Conservation (phyloP, 108 stramenopile species). For the Nitzschia palea region DNA sequence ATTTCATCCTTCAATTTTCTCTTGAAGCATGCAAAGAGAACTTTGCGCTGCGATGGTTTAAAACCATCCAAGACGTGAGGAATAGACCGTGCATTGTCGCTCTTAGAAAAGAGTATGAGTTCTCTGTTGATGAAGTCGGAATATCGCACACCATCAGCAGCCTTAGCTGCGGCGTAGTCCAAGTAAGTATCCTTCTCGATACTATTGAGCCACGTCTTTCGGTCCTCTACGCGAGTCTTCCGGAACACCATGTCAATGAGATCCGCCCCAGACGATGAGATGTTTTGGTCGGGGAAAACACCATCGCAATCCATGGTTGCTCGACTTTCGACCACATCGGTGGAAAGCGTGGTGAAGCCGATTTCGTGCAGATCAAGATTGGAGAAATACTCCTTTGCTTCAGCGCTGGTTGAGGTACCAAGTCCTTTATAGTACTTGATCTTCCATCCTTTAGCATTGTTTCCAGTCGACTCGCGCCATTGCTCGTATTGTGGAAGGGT, state of each 20-base stretch:
- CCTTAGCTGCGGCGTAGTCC: slow-evolving; percentile 75
- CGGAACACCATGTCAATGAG: slow-evolving; percentile 98
- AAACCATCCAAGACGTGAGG: slow-evolving; percentile 96
- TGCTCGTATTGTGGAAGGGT: slow-evolving; percentile 94
- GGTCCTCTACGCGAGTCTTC: slow-evolving; percentile 92
- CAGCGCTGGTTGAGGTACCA: slow-evolving; percentile 94
- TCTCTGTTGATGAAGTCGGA: slow-evolving; percentile 96
- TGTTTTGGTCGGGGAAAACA: slow-evolving; percentile 8
- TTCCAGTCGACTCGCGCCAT: slow-evolving; percentile 87
- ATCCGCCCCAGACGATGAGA: slow-evolving; percentile 58
- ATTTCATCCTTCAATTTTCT: slow-evolving; percentile 97
- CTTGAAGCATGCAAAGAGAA: slow-evolving; percentile 98
- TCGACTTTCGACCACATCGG: slow-evolving; percentile 48
- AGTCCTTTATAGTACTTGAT: slow-evolving; percentile 99
- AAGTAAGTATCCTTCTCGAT: slow-evolving; percentile 85
- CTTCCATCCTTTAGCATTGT: slow-evolving; percentile 93
- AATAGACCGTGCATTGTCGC: slow-evolving; percentile 94
- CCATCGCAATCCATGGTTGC: slow-evolving; percentile 30
- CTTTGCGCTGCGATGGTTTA: slow-evolving; percentile 99
- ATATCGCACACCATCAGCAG: slow-evolving; percentile 72
- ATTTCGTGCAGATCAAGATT: slow-evolving; percentile 78
- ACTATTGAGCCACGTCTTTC: slow-evolving; percentile 91
- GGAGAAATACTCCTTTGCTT: slow-evolving; percentile 91
- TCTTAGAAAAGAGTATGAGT: slow-evolving; percentile 93
- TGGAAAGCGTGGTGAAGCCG: slow-evolving; percentile 55